Conservation (phyloP, 2,329 filamentous ascomycete species). For the Diaporthe destruens region DNA sequence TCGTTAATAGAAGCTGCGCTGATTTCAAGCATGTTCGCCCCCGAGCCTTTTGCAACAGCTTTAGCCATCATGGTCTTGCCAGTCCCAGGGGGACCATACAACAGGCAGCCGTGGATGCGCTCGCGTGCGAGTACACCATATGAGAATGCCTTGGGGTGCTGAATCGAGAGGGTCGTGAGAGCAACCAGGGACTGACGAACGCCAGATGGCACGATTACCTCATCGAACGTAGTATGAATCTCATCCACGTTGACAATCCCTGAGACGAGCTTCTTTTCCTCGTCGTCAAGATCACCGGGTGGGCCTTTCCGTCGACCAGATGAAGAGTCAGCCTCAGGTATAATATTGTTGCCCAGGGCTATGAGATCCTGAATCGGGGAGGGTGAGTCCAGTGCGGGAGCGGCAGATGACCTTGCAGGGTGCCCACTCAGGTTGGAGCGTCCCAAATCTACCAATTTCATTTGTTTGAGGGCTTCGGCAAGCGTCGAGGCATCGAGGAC, state of each 20-base stretch:
- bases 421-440: constrained; percentile 18
- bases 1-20: constrained; percentile 93
- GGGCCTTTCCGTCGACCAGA: constrained; percentile 28
- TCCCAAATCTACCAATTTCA: constrained; percentile 40
- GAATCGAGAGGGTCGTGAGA: constrained; percentile 86
- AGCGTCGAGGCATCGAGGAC: constrained; percentile 41
- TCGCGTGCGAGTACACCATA: constrained; percentile 94
- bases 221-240: constrained; percentile 87
- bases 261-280: constrained; percentile 85
- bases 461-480: constrained; percentile 45
- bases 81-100: constrained; percentile 90
- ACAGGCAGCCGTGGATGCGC: constrained; percentile 87
- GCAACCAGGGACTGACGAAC: constrained; percentile 91
- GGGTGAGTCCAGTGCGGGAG: constrained; percentile 53
- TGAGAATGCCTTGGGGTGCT: constrained; percentile 92
- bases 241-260: constrained; percentile 86
- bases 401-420: constrained; percentile 46
- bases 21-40: constrained; percentile 84
- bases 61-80: constrained; percentile 79
- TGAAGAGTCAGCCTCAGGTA: constrained; percentile 44
- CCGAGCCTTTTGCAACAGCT: constrained; percentile 76
- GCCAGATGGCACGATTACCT: constrained; percentile 85
- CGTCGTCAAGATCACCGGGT: constrained; percentile 67
- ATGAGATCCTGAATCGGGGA: constrained; percentile 37
- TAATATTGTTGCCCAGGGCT: constrained; percentile 41